phyloP scores from a whole-genome alignment of 257 asterid species.

The Solanum habrochaites region DNA sequence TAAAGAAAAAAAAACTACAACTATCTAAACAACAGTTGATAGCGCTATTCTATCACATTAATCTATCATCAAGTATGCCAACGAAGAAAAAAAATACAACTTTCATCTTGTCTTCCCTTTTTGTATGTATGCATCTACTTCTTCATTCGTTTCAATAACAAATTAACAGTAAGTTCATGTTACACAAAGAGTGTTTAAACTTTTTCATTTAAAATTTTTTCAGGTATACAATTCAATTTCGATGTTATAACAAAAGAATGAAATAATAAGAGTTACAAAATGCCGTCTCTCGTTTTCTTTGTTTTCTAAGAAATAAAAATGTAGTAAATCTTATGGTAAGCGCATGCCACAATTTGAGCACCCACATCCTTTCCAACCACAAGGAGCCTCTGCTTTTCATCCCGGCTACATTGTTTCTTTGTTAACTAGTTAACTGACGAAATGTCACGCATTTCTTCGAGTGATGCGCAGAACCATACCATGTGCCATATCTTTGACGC shows the following conservation, averaged over 20 bases:
- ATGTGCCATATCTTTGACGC: slow-evolving; percentile 10
- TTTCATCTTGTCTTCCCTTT: no score
- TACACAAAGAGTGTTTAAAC: background rate
- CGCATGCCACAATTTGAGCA: background rate
- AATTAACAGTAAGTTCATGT: background rate
- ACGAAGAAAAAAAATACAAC: no score
- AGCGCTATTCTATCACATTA: background rate
- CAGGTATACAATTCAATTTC: background rate
- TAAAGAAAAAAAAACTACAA: no score
- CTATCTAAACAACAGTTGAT: background rate
- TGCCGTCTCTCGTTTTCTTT: background rate
- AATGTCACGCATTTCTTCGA: background rate
- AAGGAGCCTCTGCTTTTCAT: background rate
- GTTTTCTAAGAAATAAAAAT: background rate
- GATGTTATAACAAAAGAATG: background rate
- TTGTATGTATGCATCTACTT: background rate
- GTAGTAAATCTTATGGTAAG: background rate
- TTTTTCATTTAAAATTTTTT: background rate
- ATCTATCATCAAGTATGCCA: background rate
- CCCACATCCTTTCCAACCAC: background rate
- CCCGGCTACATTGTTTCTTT: background rate
- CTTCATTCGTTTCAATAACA: background rate
- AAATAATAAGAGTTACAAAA: background rate
- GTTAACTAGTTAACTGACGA: background rate
- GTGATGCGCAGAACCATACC: slow-evolving; percentile 8